Base-by-base conservation (phyloP, 1,284 basidiomycete genomes). In the Butyriboletus appendiculatus region DNA sequence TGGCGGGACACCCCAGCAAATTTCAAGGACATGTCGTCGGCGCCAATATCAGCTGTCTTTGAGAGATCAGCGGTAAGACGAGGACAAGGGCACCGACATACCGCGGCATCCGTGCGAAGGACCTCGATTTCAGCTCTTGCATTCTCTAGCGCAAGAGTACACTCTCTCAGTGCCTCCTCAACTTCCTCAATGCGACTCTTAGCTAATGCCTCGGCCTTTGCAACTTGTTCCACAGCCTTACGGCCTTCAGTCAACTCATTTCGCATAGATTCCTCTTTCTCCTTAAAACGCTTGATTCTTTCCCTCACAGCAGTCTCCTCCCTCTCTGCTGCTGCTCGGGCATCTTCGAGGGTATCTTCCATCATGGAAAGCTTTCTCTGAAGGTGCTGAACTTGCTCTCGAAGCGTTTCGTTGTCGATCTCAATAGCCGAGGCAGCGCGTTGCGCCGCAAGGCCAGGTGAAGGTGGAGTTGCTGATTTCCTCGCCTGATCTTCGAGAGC, bases 391-490 rank as follows among this genome's bases (percentile, higher is more conserved):
- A 94, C 80, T 68, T 98, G 94, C 39, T 96, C 94, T 18, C 83
- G 85, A 30, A 97, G 81, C 24, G 85, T 88, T 70, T 98, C 94
- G 65, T 96, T 96, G 73, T 98, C 95, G 64, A 98, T 98, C 65
- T 94, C 86, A 1, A 87, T 83, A 0, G 94, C 84, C 3, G 84
- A 81, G 12, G 77, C 68, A 9, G 80, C 73, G 47, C 77, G 75
- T 11, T 76, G 75, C 22, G 72, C 71, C 9, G 65, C 60, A 2
- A 73, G 66, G 2, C 64, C 59, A 5, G 79, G 75, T 8, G 78
- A 79, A 11, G 66, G 67, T 8, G 76, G 76, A 26, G 65, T 57
- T 7, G 65, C 62, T 57, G 56, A 63, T 57, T 61, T 76, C 68
- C 58, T 69, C 55, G 58, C 69, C 52, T 82, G 78, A 32, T 83